Evolutionary conservation across 2,329 filamentous ascomycete species (phyloP), one percentile per base, ranked within the genome.

Genomic region (Botryotinia convoluta): DNA sequence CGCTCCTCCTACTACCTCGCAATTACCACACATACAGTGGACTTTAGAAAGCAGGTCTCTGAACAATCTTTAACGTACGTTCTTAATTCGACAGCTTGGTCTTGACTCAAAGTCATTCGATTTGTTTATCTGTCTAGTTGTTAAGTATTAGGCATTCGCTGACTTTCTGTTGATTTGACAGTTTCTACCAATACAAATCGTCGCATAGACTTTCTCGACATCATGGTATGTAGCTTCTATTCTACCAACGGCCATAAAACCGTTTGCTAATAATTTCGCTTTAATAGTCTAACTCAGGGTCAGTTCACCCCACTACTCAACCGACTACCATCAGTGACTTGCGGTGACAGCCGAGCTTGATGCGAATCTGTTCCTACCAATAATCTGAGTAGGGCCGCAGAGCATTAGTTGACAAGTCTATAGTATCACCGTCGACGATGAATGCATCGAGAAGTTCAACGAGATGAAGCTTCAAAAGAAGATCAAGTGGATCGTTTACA

Each of bases 401-500:
- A 62, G 51, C 48, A 68, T 39, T 68, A 67, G 51, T 75, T 78
- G 39, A 78, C 73, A 26, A 44, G 54, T 22, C 32, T 54, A 72
- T 84, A 94, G 92, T 88, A 92, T 92, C 79, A 87, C 87, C 82
- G 90, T 94, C 80, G 85, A 88, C 77, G 87, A 89, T 82, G 92
- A 95, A 74, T 94, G 92, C 88, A 89, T 90, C 82, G 82, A 83
- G 73, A 82, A 83, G 77, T 95, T 91, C 88, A 94, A 95, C 84
- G 91, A 95, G 79, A 88, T 95, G 78, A 95, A 95, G 89, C 90
- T 94, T 79, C 87, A 85, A 84, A 94, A 94, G 85, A 90, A 89
- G 86, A 87, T 90, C 86, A 95, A 94, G 86, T 97, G 89, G 88
- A 92, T 96, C 86, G 90, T 96, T 87, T 95, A 89, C 91, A 94